Percentiles rank a stretch among this genome's conserved stretches.
Conservation (phyloP, 306 rosid genomes). For the Luffa aegyptiaca region DNA sequence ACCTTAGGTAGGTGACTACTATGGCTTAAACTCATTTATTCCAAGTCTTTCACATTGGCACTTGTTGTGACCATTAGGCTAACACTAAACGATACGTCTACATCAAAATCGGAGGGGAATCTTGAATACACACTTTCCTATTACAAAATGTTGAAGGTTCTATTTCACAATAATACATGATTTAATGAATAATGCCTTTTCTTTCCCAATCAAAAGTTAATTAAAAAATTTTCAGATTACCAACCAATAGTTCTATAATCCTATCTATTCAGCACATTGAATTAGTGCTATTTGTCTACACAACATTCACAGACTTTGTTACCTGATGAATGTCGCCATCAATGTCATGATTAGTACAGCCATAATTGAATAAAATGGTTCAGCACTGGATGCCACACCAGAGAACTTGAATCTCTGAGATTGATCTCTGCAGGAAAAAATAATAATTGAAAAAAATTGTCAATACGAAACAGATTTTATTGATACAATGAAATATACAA, state of each 20-base stretch:
- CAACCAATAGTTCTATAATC: background rate
- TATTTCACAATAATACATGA: background rate
- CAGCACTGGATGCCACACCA: slow-evolving; percentile 8
- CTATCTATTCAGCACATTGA: slow-evolving; percentile 1
- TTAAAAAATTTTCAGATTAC: background rate
- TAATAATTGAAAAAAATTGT: background rate
- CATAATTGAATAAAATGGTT: background rate
- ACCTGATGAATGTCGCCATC: slow-evolving; percentile 1
- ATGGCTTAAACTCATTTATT: too few species aligned
- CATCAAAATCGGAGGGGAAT: background rate
- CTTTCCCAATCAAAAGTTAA: background rate
- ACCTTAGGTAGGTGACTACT: too few species aligned
- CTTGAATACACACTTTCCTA: background rate
- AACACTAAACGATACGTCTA: background rate
- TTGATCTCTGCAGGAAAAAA: slow-evolving; percentile 55
- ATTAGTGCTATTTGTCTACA: background rate
- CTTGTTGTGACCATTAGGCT: too few species aligned
- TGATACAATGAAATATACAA: background rate
- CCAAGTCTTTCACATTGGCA: too few species aligned
- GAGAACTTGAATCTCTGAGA: slow-evolving; percentile 75
- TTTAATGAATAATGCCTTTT: background rate
- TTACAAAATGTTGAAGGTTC: background rate
- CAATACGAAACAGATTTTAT: background rate
- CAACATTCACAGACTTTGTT: background rate
- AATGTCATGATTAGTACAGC: background rate